Evolutionary conservation across 257 asterid genomes (phyloP).

Genomic region (Solanum dulcamara): DNA sequence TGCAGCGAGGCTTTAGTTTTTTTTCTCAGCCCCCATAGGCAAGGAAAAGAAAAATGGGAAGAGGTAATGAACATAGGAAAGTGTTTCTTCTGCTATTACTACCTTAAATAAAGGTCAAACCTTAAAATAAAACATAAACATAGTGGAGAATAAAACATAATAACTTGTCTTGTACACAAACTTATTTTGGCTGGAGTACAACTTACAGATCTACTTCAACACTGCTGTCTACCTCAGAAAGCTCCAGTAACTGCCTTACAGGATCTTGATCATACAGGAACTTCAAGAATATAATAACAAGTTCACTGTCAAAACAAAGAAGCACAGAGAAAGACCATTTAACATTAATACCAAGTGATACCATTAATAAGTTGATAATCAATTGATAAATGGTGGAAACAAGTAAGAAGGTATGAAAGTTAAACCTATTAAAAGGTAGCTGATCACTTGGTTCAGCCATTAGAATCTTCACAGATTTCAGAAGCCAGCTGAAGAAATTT

Average conservation of each 20-base stretch:
- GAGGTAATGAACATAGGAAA: not conserved
- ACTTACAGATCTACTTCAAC: constrained; percentile 75
- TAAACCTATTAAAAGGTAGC: constrained; percentile 91
- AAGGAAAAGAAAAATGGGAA: not conserved
- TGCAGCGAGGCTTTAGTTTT: not conserved
- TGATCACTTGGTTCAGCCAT: constrained; percentile 96
- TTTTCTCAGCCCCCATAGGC: not conserved
- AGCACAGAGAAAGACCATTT: not conserved
- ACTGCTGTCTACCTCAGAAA: constrained; percentile 27
- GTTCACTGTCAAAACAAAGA: constrained; percentile 56
- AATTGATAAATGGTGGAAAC: not conserved
- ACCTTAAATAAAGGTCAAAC: not conserved
- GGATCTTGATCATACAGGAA: constrained; percentile 94
- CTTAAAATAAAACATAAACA: not conserved
- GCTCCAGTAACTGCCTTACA: constrained; percentile 64
- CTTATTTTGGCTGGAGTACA: constrained; percentile 7
- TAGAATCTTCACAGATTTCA: constrained; percentile 73
- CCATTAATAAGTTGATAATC: constrained; percentile 2
- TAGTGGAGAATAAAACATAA: not conserved
- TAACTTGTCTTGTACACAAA: not conserved
- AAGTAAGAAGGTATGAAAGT: constrained; percentile 8
- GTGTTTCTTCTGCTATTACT: not conserved
- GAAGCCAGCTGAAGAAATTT: constrained; percentile 97
- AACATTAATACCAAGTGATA: not conserved
- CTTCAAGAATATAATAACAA: constrained; percentile 74